Evolutionary conservation across 768 basidiomycete species (phyloP).

Genomic region (Trametes punicea): DNA sequence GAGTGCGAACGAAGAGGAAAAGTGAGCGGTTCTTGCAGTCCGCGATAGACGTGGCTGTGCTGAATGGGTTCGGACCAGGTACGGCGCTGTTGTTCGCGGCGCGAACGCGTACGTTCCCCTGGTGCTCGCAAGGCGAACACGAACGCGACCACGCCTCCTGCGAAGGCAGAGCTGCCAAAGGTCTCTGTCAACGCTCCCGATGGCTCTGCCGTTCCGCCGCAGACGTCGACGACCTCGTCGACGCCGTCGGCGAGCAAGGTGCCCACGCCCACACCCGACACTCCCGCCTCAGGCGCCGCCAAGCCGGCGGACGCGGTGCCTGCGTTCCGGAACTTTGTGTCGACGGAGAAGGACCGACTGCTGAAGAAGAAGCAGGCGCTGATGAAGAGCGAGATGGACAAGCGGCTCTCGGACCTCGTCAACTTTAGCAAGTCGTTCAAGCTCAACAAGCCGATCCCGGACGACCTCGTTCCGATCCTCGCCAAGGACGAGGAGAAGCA

Average conservation of each 20-base stretch:
- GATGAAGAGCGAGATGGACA: slow-evolving; percentile 92
- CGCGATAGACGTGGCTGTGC: slow-evolving; percentile 25
- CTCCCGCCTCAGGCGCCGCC: neutral
- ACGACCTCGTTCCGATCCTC: slow-evolving; percentile 88
- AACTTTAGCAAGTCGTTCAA: slow-evolving; percentile 95
- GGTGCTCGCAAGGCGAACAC: slow-evolving; percentile 60
- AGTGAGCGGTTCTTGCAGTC: slow-evolving; percentile 47
- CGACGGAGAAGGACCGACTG: slow-evolving; percentile 84
- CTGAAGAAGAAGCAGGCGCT: slow-evolving; percentile 88
- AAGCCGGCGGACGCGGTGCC: slow-evolving; percentile 66
- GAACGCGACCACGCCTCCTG: slow-evolving; percentile 31
- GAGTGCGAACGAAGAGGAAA: slow-evolving; percentile 91
- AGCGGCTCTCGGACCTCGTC: slow-evolving; percentile 87
- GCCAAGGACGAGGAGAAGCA: slow-evolving; percentile 95
- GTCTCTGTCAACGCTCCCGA: slow-evolving; percentile 79
- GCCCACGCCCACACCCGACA: slow-evolving; percentile 23
- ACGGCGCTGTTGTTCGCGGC: slow-evolving; percentile 86
- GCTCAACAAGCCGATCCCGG: slow-evolving; percentile 94
- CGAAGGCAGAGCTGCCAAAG: slow-evolving; percentile 58
- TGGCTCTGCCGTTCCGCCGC: slow-evolving; percentile 51
- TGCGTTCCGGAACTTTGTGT: slow-evolving; percentile 91
- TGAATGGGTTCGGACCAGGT: slow-evolving; percentile 47
- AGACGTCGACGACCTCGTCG: slow-evolving; percentile 55
- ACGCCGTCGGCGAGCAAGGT: slow-evolving; percentile 58
- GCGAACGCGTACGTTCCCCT: slow-evolving; percentile 94